Base-by-base conservation (phyloP, 306 rosid species). In the Senna siamea region DNA sequence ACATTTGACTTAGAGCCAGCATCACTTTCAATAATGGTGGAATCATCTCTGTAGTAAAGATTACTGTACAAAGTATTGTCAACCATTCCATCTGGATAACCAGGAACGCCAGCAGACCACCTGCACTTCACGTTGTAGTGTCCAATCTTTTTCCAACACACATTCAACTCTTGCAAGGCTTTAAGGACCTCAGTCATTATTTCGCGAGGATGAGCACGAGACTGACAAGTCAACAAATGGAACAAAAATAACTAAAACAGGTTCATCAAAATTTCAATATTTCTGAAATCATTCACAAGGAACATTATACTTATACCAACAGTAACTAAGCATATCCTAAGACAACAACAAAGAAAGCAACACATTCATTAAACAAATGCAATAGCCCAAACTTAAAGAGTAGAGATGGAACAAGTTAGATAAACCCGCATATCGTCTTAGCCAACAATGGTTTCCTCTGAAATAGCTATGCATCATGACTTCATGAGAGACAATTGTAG, bases 131-230 rank as follows among this genome's bases (percentile, higher is more conserved):
- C 86, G 82, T 87, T 90, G 87, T 93, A 93, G 75, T 83, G 96
- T 2, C 97, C 98, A 38, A 93, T 93, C 81, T 89, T 93, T 84
- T 90, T 93, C 98, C 98, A 93, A 62, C 88, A 71, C 69, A 93
- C 98, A 67, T 69, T 88, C 54, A 93, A 79, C 76, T 83, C 97
- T 90, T 90, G 93, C 76, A 93, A 69, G 57, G 95, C 97, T 80
- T 81, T 89, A 32, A 93, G 90, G 71, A 93, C 97, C 85, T 90
- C 96, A 0, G 85, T 80, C 98, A 93, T 93, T 85, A 93, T 93
- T 70, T 90, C 96, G 44, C 96, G 90, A 44, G 95, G 98, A 73
- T 87, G 87, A 37, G 93, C 96, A 65, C 87, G 79, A 20, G 92
- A 89, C 98, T 93, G 76, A 80, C 35, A 75, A 71, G 46, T 71